Conservation (phyloP, 108 stramenopile species). For the Nitzschia sp. region DNA sequence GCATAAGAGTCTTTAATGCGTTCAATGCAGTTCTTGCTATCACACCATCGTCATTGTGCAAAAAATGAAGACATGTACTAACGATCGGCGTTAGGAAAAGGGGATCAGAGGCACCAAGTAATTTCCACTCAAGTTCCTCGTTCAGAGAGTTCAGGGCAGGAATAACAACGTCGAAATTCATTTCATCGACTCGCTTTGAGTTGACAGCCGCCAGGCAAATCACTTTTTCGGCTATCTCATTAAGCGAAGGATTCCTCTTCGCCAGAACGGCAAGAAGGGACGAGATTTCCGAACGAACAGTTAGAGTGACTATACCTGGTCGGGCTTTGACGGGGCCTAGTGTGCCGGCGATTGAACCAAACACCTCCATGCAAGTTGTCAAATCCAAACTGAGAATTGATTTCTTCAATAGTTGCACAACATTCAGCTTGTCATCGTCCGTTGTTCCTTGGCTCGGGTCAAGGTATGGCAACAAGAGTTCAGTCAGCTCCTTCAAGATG, state of each 20-base stretch:
- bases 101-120: constrained; percentile 34
- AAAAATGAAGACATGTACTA: constrained; percentile 65
- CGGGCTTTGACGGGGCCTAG: constrained; percentile 68
- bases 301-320: constrained; percentile 51
- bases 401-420: constrained; percentile 62
- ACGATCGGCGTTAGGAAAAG: constrained; percentile 58
- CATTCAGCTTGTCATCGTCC: constrained; percentile 54
- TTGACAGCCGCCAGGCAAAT: constrained; percentile 52
- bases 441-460: constrained; percentile 44
- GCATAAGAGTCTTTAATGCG: constrained; percentile 64
- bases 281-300: constrained; percentile 44
- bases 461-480: constrained; percentile 69
- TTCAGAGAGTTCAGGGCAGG: constrained; percentile 66
- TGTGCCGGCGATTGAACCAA: constrained; percentile 40
- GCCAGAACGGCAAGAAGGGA: constrained; percentile 16
- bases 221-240: constrained; percentile 34
- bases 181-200: constrained; percentile 71
- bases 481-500: constrained; percentile 48
- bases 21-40: constrained; percentile 66
- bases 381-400: constrained; percentile 48
- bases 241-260: constrained; percentile 9
- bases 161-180: constrained; percentile 72
- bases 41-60: constrained; percentile 76
- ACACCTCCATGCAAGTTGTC: constrained; percentile 41
- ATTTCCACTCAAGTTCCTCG: constrained; percentile 40